These are phyloP conservation scores for Diutina pseudorugosa DNA, from an alignment of 1,139 yeast genomes.

Conservation along the genomic window DNA sequence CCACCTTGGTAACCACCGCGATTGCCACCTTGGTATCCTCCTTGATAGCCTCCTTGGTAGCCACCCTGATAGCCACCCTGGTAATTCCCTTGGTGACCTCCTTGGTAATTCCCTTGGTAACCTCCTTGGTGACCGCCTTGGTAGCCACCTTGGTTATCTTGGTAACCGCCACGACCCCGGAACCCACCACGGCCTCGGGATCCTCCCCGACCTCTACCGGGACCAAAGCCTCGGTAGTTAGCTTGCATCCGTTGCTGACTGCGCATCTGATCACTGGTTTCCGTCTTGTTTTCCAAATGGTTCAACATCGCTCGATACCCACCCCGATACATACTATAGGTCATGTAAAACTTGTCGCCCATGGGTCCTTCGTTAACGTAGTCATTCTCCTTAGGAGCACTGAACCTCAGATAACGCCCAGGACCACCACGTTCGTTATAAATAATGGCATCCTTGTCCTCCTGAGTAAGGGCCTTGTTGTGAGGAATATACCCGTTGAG, in stretches of 20 bases:
- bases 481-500: conserved; percentile 68
- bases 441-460: conserved; percentile 54
- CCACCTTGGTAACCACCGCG: not conserved
- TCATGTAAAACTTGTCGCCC: conserved; percentile 22
- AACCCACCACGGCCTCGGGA: not conserved
- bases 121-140: conserved; percentile 4
- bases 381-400: conserved; percentile 16
- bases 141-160: not conserved
- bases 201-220: conserved; percentile 1
- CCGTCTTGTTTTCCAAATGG: conserved; percentile 6
- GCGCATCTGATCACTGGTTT: not conserved
- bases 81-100: conserved; percentile 5
- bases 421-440: conserved; percentile 4
- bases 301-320: conserved; percentile 26
- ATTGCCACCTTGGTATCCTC: conserved; percentile 3
- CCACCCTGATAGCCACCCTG: not conserved
- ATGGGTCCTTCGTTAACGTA: conserved; percentile 32
- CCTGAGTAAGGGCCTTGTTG: conserved; percentile 45
- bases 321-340: conserved; percentile 27
- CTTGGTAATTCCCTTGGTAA: conserved; percentile 8
- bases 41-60: conserved; percentile 8
- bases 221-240: not conserved
- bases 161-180: not conserved
- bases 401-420: conserved; percentile 8
- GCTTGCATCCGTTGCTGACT: not conserved